A percentile compares a stretch with the other conserved stretches of the same genome.
Conservation (phyloP, 2,329 filamentous ascomycete species). For the Fusarium sp. region DNA sequence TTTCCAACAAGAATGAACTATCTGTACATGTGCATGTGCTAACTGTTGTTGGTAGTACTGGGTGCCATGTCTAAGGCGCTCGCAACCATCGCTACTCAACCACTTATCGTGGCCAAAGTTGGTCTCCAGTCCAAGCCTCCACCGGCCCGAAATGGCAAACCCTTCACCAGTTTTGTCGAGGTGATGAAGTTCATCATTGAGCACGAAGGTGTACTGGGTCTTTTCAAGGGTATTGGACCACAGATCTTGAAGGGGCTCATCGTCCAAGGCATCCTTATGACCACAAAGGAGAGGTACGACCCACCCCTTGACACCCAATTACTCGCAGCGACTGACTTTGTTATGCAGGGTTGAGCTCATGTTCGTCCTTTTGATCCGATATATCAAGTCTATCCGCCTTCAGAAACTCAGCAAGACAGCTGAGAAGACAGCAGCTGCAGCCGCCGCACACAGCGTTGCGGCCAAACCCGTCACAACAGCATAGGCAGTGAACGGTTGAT, state of each 20-base stretch:
- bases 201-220: constrained; percentile 81
- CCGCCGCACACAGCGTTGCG: constrained; percentile 56
- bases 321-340: constrained; percentile 25
- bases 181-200: constrained; percentile 95
- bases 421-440: constrained; percentile 64
- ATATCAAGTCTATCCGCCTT: constrained; percentile 75
- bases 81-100: constrained; percentile 92
- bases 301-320: not conserved
- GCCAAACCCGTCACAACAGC: constrained; percentile 41
- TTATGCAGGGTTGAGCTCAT: constrained; percentile 79
- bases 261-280: constrained; percentile 97
- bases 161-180: constrained; percentile 91
- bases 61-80: constrained; percentile 93
- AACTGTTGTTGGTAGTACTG: constrained; percentile 68
- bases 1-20: constrained; percentile 37
- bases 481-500: constrained; percentile 12
- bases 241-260: constrained; percentile 93
- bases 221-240: constrained; percentile 97
- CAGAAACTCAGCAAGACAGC: constrained; percentile 76
- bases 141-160: constrained; percentile 83
- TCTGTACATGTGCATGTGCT: not conserved
- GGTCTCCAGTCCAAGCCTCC: constrained; percentile 94
- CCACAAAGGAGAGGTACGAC: constrained; percentile 92
- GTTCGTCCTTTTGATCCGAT: constrained; percentile 87
- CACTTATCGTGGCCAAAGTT: constrained; percentile 97